A percentile compares a stretch with the other conserved stretches of the same genome.
Conservation (phyloP, 2,329 filamentous ascomycete species). For the Didymella keratinophila region DNA sequence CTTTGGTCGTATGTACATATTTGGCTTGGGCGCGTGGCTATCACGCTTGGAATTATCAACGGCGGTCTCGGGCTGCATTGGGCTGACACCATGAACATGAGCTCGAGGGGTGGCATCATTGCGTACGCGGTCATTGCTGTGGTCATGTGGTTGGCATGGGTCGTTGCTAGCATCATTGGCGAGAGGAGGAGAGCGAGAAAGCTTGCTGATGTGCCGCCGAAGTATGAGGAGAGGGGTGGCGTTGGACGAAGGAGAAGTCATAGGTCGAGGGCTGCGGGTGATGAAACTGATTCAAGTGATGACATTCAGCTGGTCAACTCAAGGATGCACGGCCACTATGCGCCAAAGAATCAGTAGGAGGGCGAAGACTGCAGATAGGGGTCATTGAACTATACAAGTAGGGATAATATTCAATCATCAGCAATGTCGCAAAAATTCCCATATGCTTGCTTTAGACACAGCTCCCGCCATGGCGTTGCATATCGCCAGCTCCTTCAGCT, state of each 20-base stretch:
- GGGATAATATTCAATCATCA: too few relatives aligned
- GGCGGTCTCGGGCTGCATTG: slow-evolving; percentile 63
- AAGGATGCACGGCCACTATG: slow-evolving; percentile 28
- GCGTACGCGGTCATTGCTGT: slow-evolving; percentile 61
- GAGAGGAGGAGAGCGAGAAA: slow-evolving; percentile 33
- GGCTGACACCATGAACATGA: slow-evolving; percentile 51
- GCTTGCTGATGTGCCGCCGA: slow-evolving; percentile 20
- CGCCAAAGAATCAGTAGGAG: slow-evolving; percentile 24
- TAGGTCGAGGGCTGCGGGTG: neutral
- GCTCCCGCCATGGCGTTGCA: too few relatives aligned
- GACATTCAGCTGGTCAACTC: slow-evolving; percentile 9
- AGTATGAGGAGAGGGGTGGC: slow-evolving; percentile 18
- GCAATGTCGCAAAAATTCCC: too few relatives aligned
- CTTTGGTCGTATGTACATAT: slow-evolving; percentile 60
- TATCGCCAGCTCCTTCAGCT: too few relatives aligned
- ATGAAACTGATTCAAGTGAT: slow-evolving; percentile 7
- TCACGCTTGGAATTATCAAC: slow-evolving; percentile 64
- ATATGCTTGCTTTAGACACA: too few relatives aligned
- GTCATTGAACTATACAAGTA: neutral
- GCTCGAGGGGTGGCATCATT: slow-evolving; percentile 49
- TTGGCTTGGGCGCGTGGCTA: slow-evolving; percentile 62
- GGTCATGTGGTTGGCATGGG: slow-evolving; percentile 52
- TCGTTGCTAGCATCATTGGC: slow-evolving; percentile 40
- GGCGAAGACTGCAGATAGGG: neutral
- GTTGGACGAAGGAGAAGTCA: neutral